phyloP scores from a whole-genome alignment of 495 filamentous ascomycete species.

The Letharia lupina region DNA sequence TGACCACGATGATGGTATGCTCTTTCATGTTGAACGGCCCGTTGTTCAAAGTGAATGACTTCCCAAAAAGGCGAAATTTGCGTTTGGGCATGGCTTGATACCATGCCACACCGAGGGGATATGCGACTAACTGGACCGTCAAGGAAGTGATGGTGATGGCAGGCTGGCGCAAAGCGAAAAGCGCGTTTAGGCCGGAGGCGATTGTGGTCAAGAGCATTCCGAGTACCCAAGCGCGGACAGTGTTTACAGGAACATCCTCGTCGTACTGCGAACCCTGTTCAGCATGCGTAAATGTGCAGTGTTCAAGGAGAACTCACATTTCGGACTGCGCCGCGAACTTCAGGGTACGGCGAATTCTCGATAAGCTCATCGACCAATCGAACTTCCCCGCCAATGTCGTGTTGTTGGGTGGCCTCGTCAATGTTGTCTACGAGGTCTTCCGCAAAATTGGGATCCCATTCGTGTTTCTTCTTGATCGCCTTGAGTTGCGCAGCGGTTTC shows the following conservation, averaged over 20 bases:
- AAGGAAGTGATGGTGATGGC: conserved; percentile 58
- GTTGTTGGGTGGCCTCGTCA: conserved; percentile 48
- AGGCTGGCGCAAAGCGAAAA: conserved; percentile 60
- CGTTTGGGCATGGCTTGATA: conserved; percentile 46
- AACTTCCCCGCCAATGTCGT: conserved; percentile 44
- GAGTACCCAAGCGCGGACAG: conserved; percentile 63
- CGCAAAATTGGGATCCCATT: conserved; percentile 62
- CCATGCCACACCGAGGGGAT: conserved; percentile 58
- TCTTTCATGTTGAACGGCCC: conserved; percentile 77
- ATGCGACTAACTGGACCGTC: conserved; percentile 63
- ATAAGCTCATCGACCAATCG: conserved; percentile 50
- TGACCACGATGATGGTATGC: conserved; percentile 69
- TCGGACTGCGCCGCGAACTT: conserved; percentile 54
- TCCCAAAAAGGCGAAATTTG: conserved; percentile 46
- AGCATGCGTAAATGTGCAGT: conserved; percentile 25
- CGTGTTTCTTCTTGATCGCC: conserved; percentile 50
- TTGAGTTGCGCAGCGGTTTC: conserved; percentile 33
- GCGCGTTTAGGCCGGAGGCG: conserved; percentile 58
- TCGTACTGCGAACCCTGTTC: conserved; percentile 36
- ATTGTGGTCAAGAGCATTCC: conserved; percentile 59
- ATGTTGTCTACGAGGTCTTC: conserved; percentile 53
- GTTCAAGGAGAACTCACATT: conserved; percentile 22
- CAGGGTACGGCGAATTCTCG: conserved; percentile 63
- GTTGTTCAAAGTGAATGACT: conserved; percentile 52
- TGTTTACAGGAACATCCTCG: conserved; percentile 58